Conservation (phyloP, 2,329 filamentous ascomycete species). For the Teratosphaeria destructans region DNA sequence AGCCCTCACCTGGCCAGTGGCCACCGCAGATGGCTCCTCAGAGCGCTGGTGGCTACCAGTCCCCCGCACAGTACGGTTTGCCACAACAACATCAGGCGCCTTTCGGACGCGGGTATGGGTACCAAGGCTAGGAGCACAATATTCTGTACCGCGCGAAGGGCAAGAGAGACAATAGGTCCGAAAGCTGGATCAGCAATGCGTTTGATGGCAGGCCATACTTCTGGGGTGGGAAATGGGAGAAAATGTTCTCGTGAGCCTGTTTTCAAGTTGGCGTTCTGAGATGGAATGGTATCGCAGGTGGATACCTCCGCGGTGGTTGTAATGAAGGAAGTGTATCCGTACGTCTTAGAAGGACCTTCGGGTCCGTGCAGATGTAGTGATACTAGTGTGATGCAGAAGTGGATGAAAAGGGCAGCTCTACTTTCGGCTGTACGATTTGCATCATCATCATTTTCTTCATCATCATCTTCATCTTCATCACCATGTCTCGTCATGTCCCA, state of each 20-base stretch:
- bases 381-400: background rate
- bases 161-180: background rate
- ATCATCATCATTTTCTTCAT: too few species aligned
- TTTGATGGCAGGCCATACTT: background rate
- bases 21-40: slow-evolving; percentile 34
- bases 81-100: slow-evolving; percentile 38
- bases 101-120: slow-evolving; percentile 45
- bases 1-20: slow-evolving; percentile 31
- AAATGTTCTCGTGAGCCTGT: background rate
- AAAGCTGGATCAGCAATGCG: background rate
- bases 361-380: background rate
- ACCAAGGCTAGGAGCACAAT: slow-evolving; percentile 41
- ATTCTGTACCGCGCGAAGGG: background rate
- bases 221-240: background rate
- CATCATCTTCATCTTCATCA: too few species aligned
- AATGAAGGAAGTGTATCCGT: background rate
- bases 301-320: too few species aligned
- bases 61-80: slow-evolving; percentile 40
- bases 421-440: background rate
- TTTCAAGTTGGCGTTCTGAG: background rate
- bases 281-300: background rate
- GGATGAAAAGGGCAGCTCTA: background rate
- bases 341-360: background rate
- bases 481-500: too few species aligned
- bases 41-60: slow-evolving; percentile 72